phyloP scores from a whole-genome alignment of 306 rosid species.

The Castanea crenata region DNA sequence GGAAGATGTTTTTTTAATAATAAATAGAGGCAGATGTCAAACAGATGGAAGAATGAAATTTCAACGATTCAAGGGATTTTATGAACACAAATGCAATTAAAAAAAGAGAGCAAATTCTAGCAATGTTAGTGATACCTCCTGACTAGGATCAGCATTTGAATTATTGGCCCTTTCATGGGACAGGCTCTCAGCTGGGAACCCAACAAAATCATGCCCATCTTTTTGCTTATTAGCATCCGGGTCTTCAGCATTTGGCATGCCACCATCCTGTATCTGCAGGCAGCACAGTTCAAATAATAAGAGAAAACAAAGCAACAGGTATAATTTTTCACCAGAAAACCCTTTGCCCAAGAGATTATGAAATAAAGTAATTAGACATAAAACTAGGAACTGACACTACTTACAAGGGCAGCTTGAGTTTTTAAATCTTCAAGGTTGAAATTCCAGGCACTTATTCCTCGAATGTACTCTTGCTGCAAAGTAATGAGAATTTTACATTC shows the following conservation, averaged over 20 bases:
- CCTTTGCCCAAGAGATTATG: not conserved
- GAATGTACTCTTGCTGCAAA: constrained; percentile 92
- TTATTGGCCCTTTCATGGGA: constrained; percentile 44
- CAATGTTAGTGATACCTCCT: constrained; percentile 52
- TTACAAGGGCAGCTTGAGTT: constrained; percentile 97
- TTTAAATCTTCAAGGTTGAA: constrained; percentile 94
- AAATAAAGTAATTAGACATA: not conserved
- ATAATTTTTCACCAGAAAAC: not conserved
- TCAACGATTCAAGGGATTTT: constrained; percentile 14
- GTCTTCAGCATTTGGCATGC: constrained; percentile 49
- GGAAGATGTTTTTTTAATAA: too few relatives aligned
- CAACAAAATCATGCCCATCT: constrained; percentile 38
- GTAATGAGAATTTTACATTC: constrained; percentile 16
- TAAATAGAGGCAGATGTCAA: constrained; percentile 5
- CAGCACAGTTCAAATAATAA: constrained; percentile 22
- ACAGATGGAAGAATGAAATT: constrained; percentile 12
- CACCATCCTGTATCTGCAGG: constrained; percentile 86
- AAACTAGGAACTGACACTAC: constrained; percentile 32
- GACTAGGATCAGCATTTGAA: constrained; percentile 43
- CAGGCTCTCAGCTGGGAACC: constrained; percentile 43
- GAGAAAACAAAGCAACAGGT: constrained; percentile 5
- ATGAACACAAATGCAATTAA: not conserved
- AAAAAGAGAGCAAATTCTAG: not conserved
- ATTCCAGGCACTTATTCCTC: constrained; percentile 99
- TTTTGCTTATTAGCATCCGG: constrained; percentile 38